These are phyloP conservation scores for Basidioascus undulatus DNA, from an alignment of 768 basidiomycete genomes.

Conservation along the genomic window DNA sequence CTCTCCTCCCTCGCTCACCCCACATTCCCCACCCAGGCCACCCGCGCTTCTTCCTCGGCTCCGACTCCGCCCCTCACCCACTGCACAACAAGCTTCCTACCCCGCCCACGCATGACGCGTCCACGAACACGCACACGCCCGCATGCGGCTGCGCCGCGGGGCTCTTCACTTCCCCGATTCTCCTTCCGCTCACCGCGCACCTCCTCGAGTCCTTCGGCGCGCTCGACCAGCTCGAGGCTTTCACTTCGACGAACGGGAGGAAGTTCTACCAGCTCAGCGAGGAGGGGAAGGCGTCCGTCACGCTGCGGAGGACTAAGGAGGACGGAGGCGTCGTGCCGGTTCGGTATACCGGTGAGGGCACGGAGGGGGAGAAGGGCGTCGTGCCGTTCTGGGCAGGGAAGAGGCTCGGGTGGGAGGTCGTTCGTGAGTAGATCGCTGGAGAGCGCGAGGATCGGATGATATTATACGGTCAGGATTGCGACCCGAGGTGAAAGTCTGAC, in stretches of 20 bases:
- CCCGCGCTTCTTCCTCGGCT: constrained; percentile 88
- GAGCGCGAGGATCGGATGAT: too few relatives aligned
- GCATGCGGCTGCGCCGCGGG: constrained; percentile 69
- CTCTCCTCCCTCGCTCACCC: neutral
- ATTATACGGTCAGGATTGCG: too few relatives aligned
- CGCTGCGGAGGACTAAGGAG: constrained; percentile 14
- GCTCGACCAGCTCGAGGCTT: constrained; percentile 52
- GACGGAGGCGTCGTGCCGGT: constrained; percentile 10
- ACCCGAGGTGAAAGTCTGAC: too few relatives aligned
- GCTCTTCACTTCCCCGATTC: constrained; percentile 77
- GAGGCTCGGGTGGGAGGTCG: constrained; percentile 38
- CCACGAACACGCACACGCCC: constrained; percentile 47
- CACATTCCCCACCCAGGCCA: constrained; percentile 31
- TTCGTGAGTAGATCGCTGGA: too few relatives aligned
- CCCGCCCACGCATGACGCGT: constrained; percentile 13
- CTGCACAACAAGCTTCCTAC: constrained; percentile 17
- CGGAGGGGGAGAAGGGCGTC: constrained; percentile 32
- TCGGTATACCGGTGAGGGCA: constrained; percentile 17
- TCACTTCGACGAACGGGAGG: constrained; percentile 55
- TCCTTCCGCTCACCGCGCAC: constrained; percentile 73
- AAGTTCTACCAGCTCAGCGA: constrained; percentile 35
- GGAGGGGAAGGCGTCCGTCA: constrained; percentile 12
- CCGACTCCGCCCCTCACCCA: constrained; percentile 87
- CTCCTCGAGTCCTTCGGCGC: constrained; percentile 70
- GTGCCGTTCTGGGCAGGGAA: constrained; percentile 78